A percentile compares a stretch with the other conserved stretches of the same genome.
phyloP scores from a whole-genome alignment of 2,329 filamentous ascomycete species.

The Magnaporthiopsis poae region DNA sequence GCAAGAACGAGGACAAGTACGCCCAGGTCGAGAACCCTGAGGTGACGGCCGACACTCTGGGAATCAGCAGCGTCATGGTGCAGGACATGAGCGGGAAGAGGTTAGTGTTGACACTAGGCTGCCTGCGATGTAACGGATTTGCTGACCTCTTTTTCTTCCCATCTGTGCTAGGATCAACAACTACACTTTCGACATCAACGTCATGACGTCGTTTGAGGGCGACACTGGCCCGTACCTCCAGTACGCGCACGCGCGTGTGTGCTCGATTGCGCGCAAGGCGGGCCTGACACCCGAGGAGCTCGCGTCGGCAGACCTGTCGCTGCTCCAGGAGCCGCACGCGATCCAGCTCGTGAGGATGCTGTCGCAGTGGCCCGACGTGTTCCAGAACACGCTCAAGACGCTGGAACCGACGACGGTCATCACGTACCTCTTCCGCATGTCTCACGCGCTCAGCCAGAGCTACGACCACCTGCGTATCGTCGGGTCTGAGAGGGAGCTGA shows the following conservation, averaged over 20 bases:
- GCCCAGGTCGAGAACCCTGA: conserved; percentile 76
- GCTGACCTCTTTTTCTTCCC: conserved; percentile 9
- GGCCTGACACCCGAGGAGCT: conserved; percentile 48
- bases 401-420: conserved; percentile 52
- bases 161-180: conserved; percentile 44
- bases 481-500: conserved; percentile 64
- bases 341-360: conserved; percentile 64
- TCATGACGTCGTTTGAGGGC: conserved; percentile 75
- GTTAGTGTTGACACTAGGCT: conserved; percentile 30
- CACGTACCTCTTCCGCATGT: conserved; percentile 75
- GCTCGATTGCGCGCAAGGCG: conserved; percentile 51
- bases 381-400: conserved; percentile 75
- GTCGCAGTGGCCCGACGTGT: conserved; percentile 76
- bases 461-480: conserved; percentile 77
- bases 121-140: background rate
- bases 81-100: conserved; percentile 96
- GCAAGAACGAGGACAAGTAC: conserved; percentile 82
- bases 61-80: conserved; percentile 92
- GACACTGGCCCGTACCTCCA: conserved; percentile 80
- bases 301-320: conserved; percentile 51
- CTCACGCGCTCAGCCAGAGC: conserved; percentile 66
- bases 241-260: conserved; percentile 67
- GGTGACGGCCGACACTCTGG: conserved; percentile 73
- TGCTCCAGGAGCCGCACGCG: conserved; percentile 64
- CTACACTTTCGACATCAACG: conserved; percentile 67